A percentile compares a stretch with the other conserved stretches of the same genome.
These are phyloP conservation scores for Pythium guiyangense DNA, from an alignment of 352 stramenopile species.

Conservation along the genomic window DNA sequence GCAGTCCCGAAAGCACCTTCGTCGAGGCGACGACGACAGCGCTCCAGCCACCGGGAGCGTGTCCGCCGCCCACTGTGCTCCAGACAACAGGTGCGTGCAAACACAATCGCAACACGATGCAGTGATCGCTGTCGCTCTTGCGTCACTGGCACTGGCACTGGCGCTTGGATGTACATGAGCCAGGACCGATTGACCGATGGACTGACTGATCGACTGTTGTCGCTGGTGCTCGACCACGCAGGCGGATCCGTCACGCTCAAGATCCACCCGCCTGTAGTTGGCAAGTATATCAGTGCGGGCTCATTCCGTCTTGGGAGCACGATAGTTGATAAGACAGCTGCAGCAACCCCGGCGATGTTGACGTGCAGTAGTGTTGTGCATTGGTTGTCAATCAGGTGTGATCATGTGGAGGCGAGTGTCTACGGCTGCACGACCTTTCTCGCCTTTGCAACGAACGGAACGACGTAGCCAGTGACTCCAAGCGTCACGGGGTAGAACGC, in stretches of 20 bases:
- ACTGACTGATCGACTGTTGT: no score
- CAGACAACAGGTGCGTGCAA: conserved; percentile 3
- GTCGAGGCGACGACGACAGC: not conserved
- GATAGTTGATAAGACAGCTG: no score
- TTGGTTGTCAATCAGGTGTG: not conserved
- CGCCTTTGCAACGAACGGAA: conserved; percentile 61
- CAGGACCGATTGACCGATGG: no score
- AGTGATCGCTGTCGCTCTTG: not conserved
- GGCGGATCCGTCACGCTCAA: no score
- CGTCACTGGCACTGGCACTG: no score
- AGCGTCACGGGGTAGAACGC: conserved; percentile 80
- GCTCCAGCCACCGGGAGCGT: conserved; percentile 4
- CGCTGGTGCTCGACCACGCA: no score
- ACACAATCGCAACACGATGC: not conserved
- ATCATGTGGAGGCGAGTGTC: not conserved
- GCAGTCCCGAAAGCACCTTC: conserved; percentile 1
- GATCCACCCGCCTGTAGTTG: no score
- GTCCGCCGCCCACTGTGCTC: conserved; percentile 6
- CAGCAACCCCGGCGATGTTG: no score
- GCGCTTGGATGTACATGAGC: no score
- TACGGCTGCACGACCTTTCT: conserved; percentile 47
- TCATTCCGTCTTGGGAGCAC: not conserved
- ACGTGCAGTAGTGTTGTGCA: no score
- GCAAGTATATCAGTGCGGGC: not conserved
- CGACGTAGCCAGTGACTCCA: conserved; percentile 66